These are phyloP conservation scores for Agrocybe pediades DNA, from an alignment of 768 basidiomycete species.

Conservation along the genomic window DNA sequence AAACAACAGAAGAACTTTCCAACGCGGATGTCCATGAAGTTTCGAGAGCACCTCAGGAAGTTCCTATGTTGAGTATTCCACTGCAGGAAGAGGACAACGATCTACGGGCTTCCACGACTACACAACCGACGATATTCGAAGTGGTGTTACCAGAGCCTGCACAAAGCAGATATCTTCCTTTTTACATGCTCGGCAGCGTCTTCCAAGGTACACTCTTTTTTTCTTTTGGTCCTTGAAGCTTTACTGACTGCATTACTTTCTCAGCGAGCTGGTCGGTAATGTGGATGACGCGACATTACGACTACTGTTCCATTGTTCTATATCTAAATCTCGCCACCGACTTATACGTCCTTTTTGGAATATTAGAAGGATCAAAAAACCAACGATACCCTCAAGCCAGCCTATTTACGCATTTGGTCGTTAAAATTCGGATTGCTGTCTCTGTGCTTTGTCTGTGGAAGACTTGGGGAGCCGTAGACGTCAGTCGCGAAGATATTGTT, in stretches of 20 bases:
- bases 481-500: background rate
- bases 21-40: no score
- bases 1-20: no score
- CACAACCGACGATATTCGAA: background rate
- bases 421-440: slow-evolving; percentile 8
- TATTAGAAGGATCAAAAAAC: slow-evolving; percentile 9
- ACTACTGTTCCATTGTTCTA: slow-evolving; percentile 2
- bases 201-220: slow-evolving; percentile 1
- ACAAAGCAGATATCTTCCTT: slow-evolving; percentile 4
- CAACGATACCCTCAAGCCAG: slow-evolving; percentile 9
- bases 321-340: slow-evolving; percentile 3
- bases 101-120: background rate
- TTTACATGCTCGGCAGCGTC: slow-evolving; percentile 2
- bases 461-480: slow-evolving; percentile 12
- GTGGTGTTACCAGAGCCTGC: background rate
- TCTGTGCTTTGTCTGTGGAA: slow-evolving; percentile 11
- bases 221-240: background rate
- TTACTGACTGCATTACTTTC: background rate
- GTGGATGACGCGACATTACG: slow-evolving; percentile 9
- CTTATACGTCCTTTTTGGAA: slow-evolving; percentile 6
- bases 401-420: slow-evolving; percentile 8
- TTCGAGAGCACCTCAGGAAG: no score
- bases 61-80: no score
- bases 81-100: background rate
- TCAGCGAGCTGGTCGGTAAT: background rate